These are phyloP conservation scores for Russula foetens DNA, from an alignment of 768 basidiomycete genomes.

Conservation along the genomic window DNA sequence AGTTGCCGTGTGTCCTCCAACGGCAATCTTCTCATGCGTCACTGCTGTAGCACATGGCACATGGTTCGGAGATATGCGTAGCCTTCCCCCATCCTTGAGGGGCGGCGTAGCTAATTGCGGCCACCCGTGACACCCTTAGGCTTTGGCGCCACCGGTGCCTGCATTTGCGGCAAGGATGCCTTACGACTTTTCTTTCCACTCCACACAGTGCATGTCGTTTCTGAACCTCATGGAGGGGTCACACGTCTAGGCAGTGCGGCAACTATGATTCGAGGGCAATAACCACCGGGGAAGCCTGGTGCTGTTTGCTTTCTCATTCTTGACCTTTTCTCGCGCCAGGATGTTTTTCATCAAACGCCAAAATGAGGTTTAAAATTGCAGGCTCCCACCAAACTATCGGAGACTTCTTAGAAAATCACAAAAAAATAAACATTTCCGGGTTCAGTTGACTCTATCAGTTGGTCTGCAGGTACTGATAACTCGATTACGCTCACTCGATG, in stretches of 20 bases:
- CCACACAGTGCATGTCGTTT: background rate
- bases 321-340: background rate
- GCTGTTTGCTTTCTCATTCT: background rate
- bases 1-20: background rate
- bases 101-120: constrained; percentile 1
- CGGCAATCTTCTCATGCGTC: background rate
- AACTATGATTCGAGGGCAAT: background rate
- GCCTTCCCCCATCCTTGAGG: background rate
- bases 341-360: background rate
- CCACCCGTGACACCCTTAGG: background rate
- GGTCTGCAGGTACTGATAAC: background rate
- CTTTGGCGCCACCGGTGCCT: constrained; percentile 11
- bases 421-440: background rate
- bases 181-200: background rate
- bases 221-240: background rate
- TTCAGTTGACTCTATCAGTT: background rate
- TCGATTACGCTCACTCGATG: background rate
- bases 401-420: background rate
- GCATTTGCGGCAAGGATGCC: background rate
- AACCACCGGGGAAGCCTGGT: background rate
- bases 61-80: background rate
- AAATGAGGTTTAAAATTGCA: background rate
- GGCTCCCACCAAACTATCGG: background rate
- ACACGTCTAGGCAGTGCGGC: background rate
- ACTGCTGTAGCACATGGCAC: background rate